These are phyloP conservation scores for Actinomucor elegans DNA, from an alignment of 371 early-diverging fungal species.

Conservation along the genomic window DNA sequence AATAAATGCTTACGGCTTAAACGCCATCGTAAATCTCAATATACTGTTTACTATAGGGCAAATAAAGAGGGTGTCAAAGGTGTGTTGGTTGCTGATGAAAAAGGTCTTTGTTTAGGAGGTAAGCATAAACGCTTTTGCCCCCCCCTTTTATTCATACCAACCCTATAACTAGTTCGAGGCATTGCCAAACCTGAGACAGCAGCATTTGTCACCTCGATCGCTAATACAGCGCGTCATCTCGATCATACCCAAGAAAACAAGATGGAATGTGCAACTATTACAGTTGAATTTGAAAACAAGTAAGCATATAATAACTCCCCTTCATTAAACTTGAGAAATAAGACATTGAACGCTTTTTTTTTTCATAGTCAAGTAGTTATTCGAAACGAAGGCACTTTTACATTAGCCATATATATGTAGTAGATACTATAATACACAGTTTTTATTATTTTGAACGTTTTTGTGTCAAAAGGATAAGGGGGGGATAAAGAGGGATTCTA, in stretches of 20 bases:
- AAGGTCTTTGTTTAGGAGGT: conserved; percentile 50
- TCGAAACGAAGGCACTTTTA: conserved; percentile 45
- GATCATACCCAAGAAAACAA: conserved; percentile 31
- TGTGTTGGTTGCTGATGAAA: conserved; percentile 47
- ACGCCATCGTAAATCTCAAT: no score
- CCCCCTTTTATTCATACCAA: background rate
- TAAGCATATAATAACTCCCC: no score
- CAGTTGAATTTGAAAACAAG: conserved; percentile 44
- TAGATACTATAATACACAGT: background rate
- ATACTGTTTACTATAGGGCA: conserved; percentile 19
- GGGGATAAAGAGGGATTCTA: background rate
- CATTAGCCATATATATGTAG: conserved; percentile 47
- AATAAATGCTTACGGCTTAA: background rate
- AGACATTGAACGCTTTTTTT: background rate
- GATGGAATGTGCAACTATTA: conserved; percentile 42
- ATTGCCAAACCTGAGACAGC: conserved; percentile 41
- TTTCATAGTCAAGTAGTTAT: conserved; percentile 39
- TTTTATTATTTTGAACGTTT: background rate
- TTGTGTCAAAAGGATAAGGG: background rate
- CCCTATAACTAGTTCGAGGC: conserved; percentile 32
- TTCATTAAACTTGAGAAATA: no score
- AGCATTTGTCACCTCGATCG: conserved; percentile 41
- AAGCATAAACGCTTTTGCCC: background rate
- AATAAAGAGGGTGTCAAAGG: conserved; percentile 47
- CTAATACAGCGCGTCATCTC: conserved; percentile 34